Base-by-base conservation (phyloP, 768 basidiomycete genomes). In the Mycena vitilis region DNA sequence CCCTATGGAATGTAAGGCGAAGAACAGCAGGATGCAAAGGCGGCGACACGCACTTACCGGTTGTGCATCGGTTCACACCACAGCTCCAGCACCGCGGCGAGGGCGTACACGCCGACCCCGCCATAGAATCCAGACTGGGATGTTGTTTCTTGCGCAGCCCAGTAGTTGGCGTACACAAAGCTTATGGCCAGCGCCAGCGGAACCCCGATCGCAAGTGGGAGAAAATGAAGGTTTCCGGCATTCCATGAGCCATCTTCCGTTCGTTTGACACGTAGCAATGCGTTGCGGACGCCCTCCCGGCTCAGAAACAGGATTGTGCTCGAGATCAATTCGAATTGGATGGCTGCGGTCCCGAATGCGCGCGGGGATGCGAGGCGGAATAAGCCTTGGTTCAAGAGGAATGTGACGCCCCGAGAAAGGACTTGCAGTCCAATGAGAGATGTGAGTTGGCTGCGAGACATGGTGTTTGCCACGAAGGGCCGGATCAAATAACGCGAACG, bases 311-410 rank as follows among this genome's bases (percentile, higher is more conserved):
- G 84, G 73, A 96, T 93, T 13, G 95, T 95, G 72, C 91, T 94
- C 53, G 94, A 86, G 30, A 99, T 76, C 34, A 98, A 87, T 77
- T 99, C 98, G 78, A 99, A 95, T 74, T 98, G 96, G 69, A 99
- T 93, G 0, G 95, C 89, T 18, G 95, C 95, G 0, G 94, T 95
- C 12, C 97, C 92, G 76, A 95, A 96, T 16, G 91, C 92, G 40
- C 88, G 87, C 0, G 96, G 96, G 0, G 95, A 90, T 2, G 92
- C 91, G 36, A 96, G 84, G 0, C 95, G 90, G 47, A 98, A 84
- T 15, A 98, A 85, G 0, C 88, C 87, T 78, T 98, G 96, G 79
- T 99, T 99, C 30, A 99, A 85, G 6, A 84, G 76, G 78, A 98
- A 99, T 0, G 98, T 98, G 75, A 96, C 84, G 5, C 92, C 72